Evolutionary conservation across 768 basidiomycete genomes (phyloP), one percentile per base, ranked within the genome.

Genomic region (Termitomyces sp.): DNA sequence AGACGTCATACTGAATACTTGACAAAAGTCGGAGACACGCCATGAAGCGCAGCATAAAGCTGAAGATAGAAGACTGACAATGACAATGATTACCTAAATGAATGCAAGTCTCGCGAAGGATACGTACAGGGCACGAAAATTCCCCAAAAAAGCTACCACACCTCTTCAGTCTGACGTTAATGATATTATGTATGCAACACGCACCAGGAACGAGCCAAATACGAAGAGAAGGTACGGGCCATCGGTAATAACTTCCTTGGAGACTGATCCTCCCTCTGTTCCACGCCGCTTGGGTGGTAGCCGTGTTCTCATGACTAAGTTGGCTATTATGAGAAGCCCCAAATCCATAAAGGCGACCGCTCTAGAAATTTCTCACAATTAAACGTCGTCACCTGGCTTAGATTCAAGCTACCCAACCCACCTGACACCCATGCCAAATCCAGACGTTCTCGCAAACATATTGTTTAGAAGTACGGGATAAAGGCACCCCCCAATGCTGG

Each of bases 391-490:
- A 46, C 65, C 48, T 68, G 63, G 38, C 63, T 65, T 38, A 73
- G 48, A 39, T 62, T 22, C 64, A 40, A 6, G 67, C 66, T 44
- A 64, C 71, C 39, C 63, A 78, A 64, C 71, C 39, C 63, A 78
- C 75, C 80, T 75, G 40, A 82, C 77, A 36, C 74, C 80, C 75
- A 75, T 79, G 15, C 69, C 71, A 63, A 81, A 82, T 5, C 78
- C 78, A 4, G 70, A 67, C 6, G 66, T 58, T 49, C 72, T 68
- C 18, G 68, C 57, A 60, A 81, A 77, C 54, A 85, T 70, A 55
- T 79, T 79, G 63, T 84, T 81, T 4, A 85, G 74, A 60, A 86
- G 73, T 42, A 85, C 75, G 4, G 84, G 84, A 63, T 81, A 82
- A 18, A 84, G 55, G 56, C 81, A 77, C 4, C 81, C 84, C 28